A percentile compares a stretch with the other conserved stretches of the same genome.
phyloP scores from a whole-genome alignment of 805 yeast genomes.

The Saccharomycopsis fibuligera region DNA sequence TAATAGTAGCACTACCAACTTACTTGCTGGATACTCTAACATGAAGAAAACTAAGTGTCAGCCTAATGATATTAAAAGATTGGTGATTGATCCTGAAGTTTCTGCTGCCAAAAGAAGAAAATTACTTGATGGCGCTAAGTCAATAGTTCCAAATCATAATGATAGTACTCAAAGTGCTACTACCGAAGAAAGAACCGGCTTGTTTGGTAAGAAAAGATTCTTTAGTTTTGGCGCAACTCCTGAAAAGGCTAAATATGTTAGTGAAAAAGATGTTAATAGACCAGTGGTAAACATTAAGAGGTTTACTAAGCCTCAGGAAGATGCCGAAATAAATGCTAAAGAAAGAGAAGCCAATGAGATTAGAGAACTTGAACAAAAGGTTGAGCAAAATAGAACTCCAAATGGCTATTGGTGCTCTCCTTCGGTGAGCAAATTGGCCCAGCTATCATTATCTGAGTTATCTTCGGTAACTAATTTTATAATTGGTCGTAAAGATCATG shows the following conservation, averaged over 20 bases:
- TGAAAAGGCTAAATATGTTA: background rate
- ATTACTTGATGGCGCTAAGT: conserved; percentile 27
- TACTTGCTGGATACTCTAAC: background rate
- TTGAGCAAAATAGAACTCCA: conserved; percentile 14
- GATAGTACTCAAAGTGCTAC: background rate
- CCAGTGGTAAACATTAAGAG: background rate
- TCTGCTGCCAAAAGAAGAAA: conserved; percentile 38
- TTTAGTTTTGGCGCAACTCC: conserved; percentile 7
- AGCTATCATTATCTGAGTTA: conserved; percentile 41
- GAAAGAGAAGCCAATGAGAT: background rate
- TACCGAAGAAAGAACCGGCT: background rate
- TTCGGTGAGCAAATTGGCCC: conserved; percentile 41
- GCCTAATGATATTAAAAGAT: conserved; percentile 27
- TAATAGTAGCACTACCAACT: background rate
- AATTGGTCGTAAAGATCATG: conserved; percentile 61
- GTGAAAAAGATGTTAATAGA: background rate
- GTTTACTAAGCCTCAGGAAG: background rate
- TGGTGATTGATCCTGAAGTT: conserved; percentile 36
- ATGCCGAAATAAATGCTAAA: background rate
- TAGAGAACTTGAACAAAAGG: background rate
- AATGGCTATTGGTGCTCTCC: conserved; percentile 75
- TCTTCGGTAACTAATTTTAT: conserved; percentile 54
- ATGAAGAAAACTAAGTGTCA: background rate
- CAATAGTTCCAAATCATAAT: background rate
- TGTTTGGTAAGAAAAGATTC: conserved; percentile 3